phyloP scores from a whole-genome alignment of 1,284 basidiomycete genomes.

The Sanghuangporus weigelae region DNA sequence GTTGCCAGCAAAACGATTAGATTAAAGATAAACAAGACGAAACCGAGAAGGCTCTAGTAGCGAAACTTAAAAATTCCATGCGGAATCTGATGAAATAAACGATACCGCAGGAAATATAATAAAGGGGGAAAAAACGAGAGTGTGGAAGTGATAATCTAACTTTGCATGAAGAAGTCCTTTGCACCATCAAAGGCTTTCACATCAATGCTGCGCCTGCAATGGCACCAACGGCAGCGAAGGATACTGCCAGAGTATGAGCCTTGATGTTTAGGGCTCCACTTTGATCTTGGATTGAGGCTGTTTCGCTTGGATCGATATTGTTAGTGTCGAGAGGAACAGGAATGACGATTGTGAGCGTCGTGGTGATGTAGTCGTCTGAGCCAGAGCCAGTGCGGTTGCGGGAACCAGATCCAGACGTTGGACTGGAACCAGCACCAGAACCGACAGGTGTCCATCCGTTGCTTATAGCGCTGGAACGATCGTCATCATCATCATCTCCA shows the following conservation, averaged over 20 bases:
- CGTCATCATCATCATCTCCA: no score
- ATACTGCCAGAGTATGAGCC: background rate
- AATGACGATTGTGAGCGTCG: slow-evolving; percentile 6
- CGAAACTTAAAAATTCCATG: background rate
- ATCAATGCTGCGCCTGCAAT: slow-evolving; percentile 9
- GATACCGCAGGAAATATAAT: background rate
- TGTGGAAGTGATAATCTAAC: background rate
- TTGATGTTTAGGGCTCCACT: background rate
- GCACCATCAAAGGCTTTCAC: background rate
- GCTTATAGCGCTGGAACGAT: background rate
- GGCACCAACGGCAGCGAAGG: slow-evolving; percentile 2
- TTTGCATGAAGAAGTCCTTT: background rate
- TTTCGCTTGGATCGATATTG: background rate
- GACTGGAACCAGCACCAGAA: background rate
- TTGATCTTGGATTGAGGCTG: background rate
- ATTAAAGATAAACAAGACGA: background rate
- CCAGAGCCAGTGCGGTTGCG: background rate
- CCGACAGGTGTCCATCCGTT: background rate
- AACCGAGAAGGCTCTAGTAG: background rate
- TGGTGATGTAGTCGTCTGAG: slow-evolving; percentile 7
- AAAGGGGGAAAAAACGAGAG: background rate
- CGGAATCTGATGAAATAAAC: background rate
- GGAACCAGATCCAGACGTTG: background rate
- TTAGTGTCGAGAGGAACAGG: slow-evolving; percentile 7
- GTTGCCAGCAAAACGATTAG: background rate